These are phyloP conservation scores for Phytophthora sp. DNA, from an alignment of 352 stramenopile genomes.

Conservation along the genomic window DNA sequence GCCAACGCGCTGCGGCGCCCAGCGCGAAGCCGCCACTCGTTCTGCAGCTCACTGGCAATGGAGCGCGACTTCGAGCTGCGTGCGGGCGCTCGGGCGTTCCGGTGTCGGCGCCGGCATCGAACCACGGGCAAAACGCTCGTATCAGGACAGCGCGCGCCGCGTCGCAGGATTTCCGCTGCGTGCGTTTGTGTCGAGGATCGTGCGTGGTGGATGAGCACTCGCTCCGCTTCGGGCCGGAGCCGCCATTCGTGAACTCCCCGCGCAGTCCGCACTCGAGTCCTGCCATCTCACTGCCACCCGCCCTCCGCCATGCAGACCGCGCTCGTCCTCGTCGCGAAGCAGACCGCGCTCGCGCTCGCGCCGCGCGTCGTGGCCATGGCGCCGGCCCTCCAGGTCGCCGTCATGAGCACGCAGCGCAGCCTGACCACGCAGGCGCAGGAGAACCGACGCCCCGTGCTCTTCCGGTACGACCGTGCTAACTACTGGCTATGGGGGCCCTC, in stretches of 20 bases:
- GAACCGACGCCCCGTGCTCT: slow-evolving; percentile 30
- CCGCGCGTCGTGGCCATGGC: slow-evolving; percentile 23
- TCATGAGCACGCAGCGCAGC: slow-evolving; percentile 26
- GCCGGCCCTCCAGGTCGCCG: slow-evolving; percentile 26
- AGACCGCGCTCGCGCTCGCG: slow-evolving; percentile 24
- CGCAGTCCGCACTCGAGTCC: slow-evolving; percentile 15
- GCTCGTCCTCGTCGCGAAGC: slow-evolving; percentile 30
- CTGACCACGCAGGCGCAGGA: slow-evolving; percentile 33
- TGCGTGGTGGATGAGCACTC: too few species aligned
- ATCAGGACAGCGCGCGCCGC: too few species aligned
- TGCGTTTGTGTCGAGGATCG: too few species aligned
- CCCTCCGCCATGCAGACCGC: slow-evolving; percentile 26
- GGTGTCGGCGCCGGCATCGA: too few species aligned
- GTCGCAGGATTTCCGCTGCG: too few species aligned
- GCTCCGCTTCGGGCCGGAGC: too few species aligned
- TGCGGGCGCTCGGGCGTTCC: too few species aligned
- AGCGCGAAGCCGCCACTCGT: too few species aligned
- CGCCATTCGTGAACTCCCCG: slow-evolving; percentile 29
- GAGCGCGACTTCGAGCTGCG: too few species aligned
- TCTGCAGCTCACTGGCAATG: too few species aligned
- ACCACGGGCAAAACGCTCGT: too few species aligned
- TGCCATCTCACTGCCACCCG: slow-evolving; percentile 15
- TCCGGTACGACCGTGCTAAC: slow-evolving; percentile 22
- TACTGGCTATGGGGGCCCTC: background rate
- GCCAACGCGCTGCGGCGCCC: too few species aligned